Evolutionary conservation across 148 eudicot genomes (phyloP).

Genomic region (Persicaria tinctoria): DNA sequence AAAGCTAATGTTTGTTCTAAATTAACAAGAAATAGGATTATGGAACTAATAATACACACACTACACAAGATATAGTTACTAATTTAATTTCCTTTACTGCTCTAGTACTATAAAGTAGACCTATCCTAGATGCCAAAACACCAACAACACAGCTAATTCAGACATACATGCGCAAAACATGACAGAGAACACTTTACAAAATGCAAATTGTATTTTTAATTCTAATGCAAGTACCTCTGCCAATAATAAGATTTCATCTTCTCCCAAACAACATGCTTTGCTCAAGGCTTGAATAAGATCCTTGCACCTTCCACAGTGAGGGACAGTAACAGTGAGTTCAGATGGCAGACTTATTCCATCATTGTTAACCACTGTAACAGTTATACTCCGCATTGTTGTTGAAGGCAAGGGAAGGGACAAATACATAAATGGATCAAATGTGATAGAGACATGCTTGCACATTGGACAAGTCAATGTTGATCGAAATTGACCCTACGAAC

Average conservation of each 20-base stretch:
- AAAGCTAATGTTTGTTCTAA: neutral
- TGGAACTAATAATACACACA: neutral
- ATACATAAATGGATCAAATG: conserved; percentile 83
- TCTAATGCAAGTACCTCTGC: conserved; percentile 60
- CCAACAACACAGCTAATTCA: neutral
- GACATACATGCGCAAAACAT: neutral
- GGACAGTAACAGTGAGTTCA: conserved; percentile 59
- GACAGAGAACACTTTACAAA: neutral
- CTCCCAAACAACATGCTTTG: conserved; percentile 42
- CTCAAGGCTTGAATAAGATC: conserved; percentile 71
- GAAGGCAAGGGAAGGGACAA: conserved; percentile 74
- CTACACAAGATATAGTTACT: neutral
- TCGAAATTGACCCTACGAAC: conserved; percentile 62
- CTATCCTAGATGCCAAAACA: neutral
- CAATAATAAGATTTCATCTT: conserved; percentile 52
- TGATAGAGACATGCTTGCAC: conserved; percentile 64
- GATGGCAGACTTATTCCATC: conserved; percentile 50
- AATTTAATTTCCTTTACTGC: neutral
- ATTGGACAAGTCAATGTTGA: conserved; percentile 68
- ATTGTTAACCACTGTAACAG: conserved; percentile 54
- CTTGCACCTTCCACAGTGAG: conserved; percentile 48
- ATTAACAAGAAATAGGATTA: neutral
- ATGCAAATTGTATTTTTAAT: neutral
- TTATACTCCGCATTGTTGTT: conserved; percentile 61
- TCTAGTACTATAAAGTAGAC: neutral